Evolutionary conservation across 73 alveolate species (phyloP).

Genomic region (Symbiodinium natans): DNA sequence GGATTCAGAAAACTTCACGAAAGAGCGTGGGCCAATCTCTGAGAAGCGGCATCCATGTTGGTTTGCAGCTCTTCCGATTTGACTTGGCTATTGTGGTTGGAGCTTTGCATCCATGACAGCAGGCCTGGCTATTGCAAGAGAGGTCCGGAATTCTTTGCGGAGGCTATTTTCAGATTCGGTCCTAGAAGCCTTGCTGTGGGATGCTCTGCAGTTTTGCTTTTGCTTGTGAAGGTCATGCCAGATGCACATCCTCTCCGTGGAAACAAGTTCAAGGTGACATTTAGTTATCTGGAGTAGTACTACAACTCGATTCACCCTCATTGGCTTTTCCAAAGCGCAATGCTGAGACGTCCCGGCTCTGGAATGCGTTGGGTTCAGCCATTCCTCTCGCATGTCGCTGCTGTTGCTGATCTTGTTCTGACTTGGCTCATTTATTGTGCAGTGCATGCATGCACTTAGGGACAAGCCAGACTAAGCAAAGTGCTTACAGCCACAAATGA

Average conservation of each 20-base stretch:
- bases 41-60: background rate
- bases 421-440: no score
- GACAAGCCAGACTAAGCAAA: no score
- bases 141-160: slow-evolving; percentile 19
- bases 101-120: background rate
- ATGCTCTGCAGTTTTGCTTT: no score
- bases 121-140: slow-evolving; percentile 37
- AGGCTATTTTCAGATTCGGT: background rate
- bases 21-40: background rate
- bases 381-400: no score
- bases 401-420: no score
- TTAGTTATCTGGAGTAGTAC: no score
- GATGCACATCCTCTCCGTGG: slow-evolving; percentile 25
- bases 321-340: no score
- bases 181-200: background rate
- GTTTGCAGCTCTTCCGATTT: no score
- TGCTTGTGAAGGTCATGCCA: slow-evolving; percentile 5
- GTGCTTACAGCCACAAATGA: no score
- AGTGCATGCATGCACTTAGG: no score
- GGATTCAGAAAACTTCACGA: slow-evolving; percentile 7
- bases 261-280: slow-evolving; percentile 1
- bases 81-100: background rate
- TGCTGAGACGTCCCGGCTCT: no score
- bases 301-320: no score
- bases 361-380: background rate